Evolutionary conservation across 768 basidiomycete species (phyloP).

Genomic region (Epithele typhae): DNA sequence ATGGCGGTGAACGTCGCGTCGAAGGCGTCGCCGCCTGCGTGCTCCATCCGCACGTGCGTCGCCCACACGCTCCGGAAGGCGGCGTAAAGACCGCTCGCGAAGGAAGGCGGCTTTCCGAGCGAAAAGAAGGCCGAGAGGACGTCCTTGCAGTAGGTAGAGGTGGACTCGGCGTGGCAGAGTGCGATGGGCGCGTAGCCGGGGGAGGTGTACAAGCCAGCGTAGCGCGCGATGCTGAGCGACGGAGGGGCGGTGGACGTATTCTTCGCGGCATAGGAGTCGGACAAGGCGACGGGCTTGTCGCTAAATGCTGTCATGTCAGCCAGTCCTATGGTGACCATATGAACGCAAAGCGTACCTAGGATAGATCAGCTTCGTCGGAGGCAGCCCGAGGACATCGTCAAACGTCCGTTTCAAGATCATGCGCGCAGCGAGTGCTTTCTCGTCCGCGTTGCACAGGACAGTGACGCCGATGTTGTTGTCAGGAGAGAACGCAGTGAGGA

Average conservation of each 20-base stretch:
- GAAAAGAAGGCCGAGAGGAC: slow-evolving; percentile 27
- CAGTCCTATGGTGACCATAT: too few species aligned
- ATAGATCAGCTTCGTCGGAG: too few species aligned
- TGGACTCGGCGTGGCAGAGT: slow-evolving; percentile 29
- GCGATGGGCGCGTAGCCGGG: slow-evolving; percentile 35
- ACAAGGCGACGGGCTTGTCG: too few species aligned
- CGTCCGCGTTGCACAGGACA: slow-evolving; percentile 20
- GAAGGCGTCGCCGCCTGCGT: slow-evolving; percentile 14
- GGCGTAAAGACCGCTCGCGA: slow-evolving; percentile 3
- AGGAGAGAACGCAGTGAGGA: slow-evolving; percentile 31
- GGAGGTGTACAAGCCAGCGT: slow-evolving; percentile 34
- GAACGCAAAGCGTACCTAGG: too few species aligned
- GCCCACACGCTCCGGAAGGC: slow-evolving; percentile 24
- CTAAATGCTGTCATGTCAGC: too few species aligned
- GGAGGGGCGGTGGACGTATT: too few species aligned
- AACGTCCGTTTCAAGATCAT: slow-evolving; percentile 4
- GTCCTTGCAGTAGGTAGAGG: slow-evolving; percentile 19
- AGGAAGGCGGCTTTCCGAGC: background rate
- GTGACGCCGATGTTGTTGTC: slow-evolving; percentile 33
- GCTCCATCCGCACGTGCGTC: slow-evolving; percentile 32
- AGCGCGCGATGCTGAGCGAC: slow-evolving; percentile 18
- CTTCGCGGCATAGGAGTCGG: too few species aligned
- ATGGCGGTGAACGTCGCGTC: slow-evolving; percentile 21
- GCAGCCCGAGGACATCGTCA: slow-evolving; percentile 4
- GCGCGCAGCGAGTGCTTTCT: background rate